A percentile compares a stretch with the other conserved stretches of the same genome.
These are phyloP conservation scores for Mortierella sp. DNA, from an alignment of 371 early-diverging fungal species.

Conservation along the genomic window DNA sequence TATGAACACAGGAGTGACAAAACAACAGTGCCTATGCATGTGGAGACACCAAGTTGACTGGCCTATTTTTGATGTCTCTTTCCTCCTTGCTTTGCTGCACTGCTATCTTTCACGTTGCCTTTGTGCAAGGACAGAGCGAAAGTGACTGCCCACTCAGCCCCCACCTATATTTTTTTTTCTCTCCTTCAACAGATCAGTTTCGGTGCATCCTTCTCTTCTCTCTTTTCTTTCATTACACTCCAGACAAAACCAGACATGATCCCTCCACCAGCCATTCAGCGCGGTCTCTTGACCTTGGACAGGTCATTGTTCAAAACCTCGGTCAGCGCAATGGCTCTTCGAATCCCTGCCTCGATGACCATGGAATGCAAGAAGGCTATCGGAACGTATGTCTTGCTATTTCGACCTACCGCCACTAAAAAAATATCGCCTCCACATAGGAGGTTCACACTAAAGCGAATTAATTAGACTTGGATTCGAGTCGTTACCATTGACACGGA, in stretches of 20 bases:
- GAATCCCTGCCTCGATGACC: conserved; percentile 76
- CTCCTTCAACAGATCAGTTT: background rate
- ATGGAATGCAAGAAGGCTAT: conserved; percentile 67
- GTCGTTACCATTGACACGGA: background rate
- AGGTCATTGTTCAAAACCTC: conserved; percentile 72
- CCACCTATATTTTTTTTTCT: background rate
- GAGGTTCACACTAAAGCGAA: background rate
- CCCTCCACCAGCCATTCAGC: conserved; percentile 58
- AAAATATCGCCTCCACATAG: background rate
- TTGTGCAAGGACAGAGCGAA: background rate
- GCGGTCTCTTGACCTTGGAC: conserved; percentile 72
- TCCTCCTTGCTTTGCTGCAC: too few species aligned
- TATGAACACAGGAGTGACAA: background rate
- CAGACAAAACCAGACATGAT: conserved; percentile 32
- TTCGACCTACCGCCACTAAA: background rate
- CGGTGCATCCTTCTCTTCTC: background rate
- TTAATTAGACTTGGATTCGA: background rate
- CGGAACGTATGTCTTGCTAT: conserved; percentile 57
- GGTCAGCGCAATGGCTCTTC: conserved; percentile 69
- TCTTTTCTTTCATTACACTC: background rate
- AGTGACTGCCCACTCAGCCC: conserved; percentile 11
- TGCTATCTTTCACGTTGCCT: background rate
- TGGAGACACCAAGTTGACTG: too few species aligned
- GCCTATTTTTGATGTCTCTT: too few species aligned
- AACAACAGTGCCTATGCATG: too few species aligned